Base-by-base conservation (phyloP, 2,329 filamentous ascomycete species). In the Bipolaris oryzae region DNA sequence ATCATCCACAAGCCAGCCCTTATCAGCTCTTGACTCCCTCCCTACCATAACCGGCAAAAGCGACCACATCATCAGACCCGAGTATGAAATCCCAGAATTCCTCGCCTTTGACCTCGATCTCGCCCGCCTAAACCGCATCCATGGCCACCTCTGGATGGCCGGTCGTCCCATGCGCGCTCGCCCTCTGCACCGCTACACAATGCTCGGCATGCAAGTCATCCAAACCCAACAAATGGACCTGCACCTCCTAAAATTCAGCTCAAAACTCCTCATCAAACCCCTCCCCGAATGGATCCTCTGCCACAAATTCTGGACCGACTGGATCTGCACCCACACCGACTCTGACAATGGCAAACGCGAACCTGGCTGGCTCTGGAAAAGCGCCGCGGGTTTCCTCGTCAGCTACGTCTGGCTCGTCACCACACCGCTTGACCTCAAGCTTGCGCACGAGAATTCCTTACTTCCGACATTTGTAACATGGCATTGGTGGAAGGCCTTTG, bases 341-440 rank as follows among this genome's bases (percentile, higher is more conserved):
- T 25, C 25, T 25, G 25, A 25, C 71, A 57, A 15, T 4, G 43
- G 13, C 9, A 31, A 55, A 18, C 31, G 18, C 20, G 37, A 50
- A 23, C 10, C 33, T 20, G 52, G 39, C 15, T 41, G 43, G 46
- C 6, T 56, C n/a, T 53, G 50, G 35, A 41, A 53, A 50, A 56
- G 53, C 37, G 74, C 73, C 0, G 66, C 65, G 25, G 74, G 74
- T 1, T 73, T 73, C 34, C 55, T 77, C 16, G 57, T 74, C 1
- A 70, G 65, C 34, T 77, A 75, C 50, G 55, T 73, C n/a, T 77
- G 74, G 74, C 66, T 77, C 1, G 31, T 77, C 3, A 64, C 57
- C 4, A 66, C 69, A 7, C 73, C 73, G 0, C 42, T 76, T 11
- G 74, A 77, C 46, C 60, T 75, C 28, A 70, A 70, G 38, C 43